These are phyloP conservation scores for Pleurotus cornucopiae DNA, from an alignment of 768 basidiomycete genomes.

Conservation along the genomic window DNA sequence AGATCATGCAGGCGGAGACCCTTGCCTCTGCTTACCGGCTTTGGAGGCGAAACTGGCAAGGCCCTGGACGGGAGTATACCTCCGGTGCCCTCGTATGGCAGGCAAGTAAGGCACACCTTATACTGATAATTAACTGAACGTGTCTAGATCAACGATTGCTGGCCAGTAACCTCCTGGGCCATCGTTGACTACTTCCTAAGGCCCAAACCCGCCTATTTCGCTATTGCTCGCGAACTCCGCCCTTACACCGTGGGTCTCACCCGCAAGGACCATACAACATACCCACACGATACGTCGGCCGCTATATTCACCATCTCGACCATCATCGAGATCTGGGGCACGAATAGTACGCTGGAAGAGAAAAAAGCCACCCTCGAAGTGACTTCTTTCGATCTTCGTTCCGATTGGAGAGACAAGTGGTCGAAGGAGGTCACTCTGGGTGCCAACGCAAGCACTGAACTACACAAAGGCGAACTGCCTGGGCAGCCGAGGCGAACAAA, in stretches of 20 bases:
- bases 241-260: slow-evolving; percentile 82
- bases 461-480: slow-evolving; percentile 68
- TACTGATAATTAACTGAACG: neutral
- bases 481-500: slow-evolving; percentile 72
- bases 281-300: slow-evolving; percentile 55
- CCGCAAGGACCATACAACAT: slow-evolving; percentile 66
- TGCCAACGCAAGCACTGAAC: slow-evolving; percentile 78
- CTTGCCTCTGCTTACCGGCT: slow-evolving; percentile 83
- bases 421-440: slow-evolving; percentile 49
- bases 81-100: slow-evolving; percentile 96
- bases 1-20: slow-evolving; percentile 94
- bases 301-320: slow-evolving; percentile 66
- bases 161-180: slow-evolving; percentile 93
- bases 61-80: slow-evolving; percentile 80
- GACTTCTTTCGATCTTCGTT: slow-evolving; percentile 57
- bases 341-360: slow-evolving; percentile 65
- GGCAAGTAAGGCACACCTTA: slow-evolving; percentile 37
- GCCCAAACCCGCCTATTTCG: slow-evolving; percentile 88
- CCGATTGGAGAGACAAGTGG: slow-evolving; percentile 55
- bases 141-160: slow-evolving; percentile 79
- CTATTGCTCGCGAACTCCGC: slow-evolving; percentile 80
- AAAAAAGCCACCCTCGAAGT: slow-evolving; percentile 64
- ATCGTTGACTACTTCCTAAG: slow-evolving; percentile 92
- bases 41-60: slow-evolving; percentile 91
- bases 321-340: slow-evolving; percentile 80